Conservation (phyloP, 495 filamentous ascomycete species). For the Penicillium salamii region DNA sequence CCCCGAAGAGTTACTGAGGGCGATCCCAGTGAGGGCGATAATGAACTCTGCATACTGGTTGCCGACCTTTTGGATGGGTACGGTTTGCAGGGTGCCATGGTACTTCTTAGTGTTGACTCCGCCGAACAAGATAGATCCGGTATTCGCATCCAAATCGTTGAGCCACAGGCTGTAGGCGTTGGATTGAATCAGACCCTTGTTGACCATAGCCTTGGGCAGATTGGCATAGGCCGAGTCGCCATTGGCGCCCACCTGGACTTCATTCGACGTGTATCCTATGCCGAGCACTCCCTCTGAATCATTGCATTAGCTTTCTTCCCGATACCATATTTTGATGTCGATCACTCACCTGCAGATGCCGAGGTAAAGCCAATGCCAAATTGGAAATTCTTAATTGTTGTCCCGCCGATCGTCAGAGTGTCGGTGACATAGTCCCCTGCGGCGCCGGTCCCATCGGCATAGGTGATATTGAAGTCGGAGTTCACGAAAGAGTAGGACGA, state of each 20-base stretch:
- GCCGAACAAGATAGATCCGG: slow-evolving; percentile 85
- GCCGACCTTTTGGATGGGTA: slow-evolving; percentile 66
- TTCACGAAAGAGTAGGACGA: slow-evolving; percentile 77
- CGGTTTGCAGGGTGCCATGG: slow-evolving; percentile 63
- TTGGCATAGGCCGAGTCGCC: slow-evolving; percentile 67
- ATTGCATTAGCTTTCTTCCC: slow-evolving; percentile 1
- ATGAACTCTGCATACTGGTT: slow-evolving; percentile 71
- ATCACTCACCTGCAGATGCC: slow-evolving; percentile 46
- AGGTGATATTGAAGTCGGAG: slow-evolving; percentile 84
- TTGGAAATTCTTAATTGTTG: slow-evolving; percentile 63
- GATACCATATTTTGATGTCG: neutral
- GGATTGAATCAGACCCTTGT: slow-evolving; percentile 67
- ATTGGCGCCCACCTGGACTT: slow-evolving; percentile 68
- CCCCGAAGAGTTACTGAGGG: slow-evolving; percentile 42
- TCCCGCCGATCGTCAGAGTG: slow-evolving; percentile 63
- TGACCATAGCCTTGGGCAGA: slow-evolving; percentile 70
- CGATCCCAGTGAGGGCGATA: slow-evolving; percentile 71
- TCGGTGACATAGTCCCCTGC: slow-evolving; percentile 83
- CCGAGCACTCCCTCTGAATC: slow-evolving; percentile 74
- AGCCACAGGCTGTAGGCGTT: slow-evolving; percentile 73
- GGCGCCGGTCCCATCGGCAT: slow-evolving; percentile 82
- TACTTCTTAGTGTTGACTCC: slow-evolving; percentile 85
- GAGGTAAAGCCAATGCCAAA: slow-evolving; percentile 84
- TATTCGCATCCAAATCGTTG: slow-evolving; percentile 58
- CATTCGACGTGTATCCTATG: slow-evolving; percentile 82